Percentiles rank a stretch among this genome's conserved stretches.
phyloP scores from a whole-genome alignment of 2,329 filamentous ascomycete species.

The Diaporthe aspalathi region DNA sequence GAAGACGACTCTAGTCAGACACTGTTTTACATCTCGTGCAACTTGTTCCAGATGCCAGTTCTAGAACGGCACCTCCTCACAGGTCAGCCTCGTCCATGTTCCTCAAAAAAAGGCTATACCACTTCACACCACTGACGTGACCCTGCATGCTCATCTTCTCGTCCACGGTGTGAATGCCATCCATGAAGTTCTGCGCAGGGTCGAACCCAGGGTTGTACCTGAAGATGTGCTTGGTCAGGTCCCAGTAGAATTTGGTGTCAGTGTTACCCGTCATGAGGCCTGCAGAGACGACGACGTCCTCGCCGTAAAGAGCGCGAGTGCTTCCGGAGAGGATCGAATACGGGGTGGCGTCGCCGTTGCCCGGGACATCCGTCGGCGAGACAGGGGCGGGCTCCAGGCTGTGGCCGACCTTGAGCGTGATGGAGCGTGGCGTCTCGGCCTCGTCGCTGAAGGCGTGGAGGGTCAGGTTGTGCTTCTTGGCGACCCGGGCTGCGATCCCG shows the following conservation, averaged over 20 bases:
- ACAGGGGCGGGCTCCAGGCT: slow-evolving; percentile 67
- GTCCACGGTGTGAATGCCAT: slow-evolving; percentile 55
- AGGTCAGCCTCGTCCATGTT: slow-evolving; percentile 56
- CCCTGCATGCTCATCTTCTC: slow-evolving; percentile 52
- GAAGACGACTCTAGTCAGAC: neutral
- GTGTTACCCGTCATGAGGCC: slow-evolving; percentile 62
- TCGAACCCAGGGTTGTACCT: slow-evolving; percentile 59
- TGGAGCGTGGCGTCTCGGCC: slow-evolving; percentile 51
- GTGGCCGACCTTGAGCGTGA: slow-evolving; percentile 55
- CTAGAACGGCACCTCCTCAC: neutral
- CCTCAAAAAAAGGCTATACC: slow-evolving; percentile 54
- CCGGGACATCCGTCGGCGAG: slow-evolving; percentile 53
- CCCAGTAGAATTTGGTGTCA: slow-evolving; percentile 62
- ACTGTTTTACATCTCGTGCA: neutral
- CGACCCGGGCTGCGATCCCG: slow-evolving; percentile 59
- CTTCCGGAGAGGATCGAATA: slow-evolving; percentile 65
- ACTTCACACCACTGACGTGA: slow-evolving; percentile 51
- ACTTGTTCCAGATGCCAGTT: neutral
- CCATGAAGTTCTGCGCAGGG: slow-evolving; percentile 44
- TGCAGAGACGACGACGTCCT: slow-evolving; percentile 64
- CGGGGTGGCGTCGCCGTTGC: slow-evolving; percentile 49
- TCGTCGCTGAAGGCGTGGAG: slow-evolving; percentile 60
- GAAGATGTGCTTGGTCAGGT: slow-evolving; percentile 59
- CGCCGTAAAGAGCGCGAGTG: slow-evolving; percentile 60
- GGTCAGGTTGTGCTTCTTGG: slow-evolving; percentile 66